Evolutionary conservation across 768 basidiomycete genomes (phyloP).

Genomic region (Kwoniella europaea): DNA sequence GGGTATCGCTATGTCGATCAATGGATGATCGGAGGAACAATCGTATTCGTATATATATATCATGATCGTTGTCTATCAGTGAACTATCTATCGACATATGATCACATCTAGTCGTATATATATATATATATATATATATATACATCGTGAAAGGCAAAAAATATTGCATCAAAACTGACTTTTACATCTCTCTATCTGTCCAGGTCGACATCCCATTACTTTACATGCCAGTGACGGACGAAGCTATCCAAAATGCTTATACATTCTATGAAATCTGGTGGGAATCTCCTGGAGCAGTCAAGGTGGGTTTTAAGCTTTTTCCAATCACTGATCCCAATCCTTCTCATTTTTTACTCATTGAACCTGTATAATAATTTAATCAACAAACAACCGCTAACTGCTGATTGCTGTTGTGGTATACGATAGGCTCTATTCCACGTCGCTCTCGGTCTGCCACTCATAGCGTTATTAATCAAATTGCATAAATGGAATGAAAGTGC

Average conservation of each 20-base stretch:
- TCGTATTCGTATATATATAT: no score
- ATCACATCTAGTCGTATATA: no score
- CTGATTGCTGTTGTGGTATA: not conserved
- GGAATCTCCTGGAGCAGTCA: slow-evolving; percentile 90
- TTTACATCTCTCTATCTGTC: not conserved
- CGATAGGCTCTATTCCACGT: slow-evolving; percentile 81
- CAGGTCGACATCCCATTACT: slow-evolving; percentile 86
- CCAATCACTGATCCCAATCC: no score
- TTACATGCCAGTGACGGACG: slow-evolving; percentile 69
- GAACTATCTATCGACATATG: no score
- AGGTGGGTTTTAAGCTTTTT: slow-evolving; percentile 64
- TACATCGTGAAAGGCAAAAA: no score
- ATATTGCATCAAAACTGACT: not conserved
- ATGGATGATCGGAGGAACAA: no score
- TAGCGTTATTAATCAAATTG: slow-evolving; percentile 77
- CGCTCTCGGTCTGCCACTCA: slow-evolving; percentile 76
- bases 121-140: no score
- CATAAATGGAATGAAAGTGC: slow-evolving; percentile 90
- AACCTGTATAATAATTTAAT: not conserved
- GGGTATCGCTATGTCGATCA: no score
- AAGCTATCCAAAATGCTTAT: slow-evolving; percentile 74
- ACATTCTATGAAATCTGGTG: slow-evolving; percentile 92
- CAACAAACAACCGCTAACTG: no score
- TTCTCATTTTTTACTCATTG: not conserved
- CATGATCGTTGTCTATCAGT: no score